phyloP scores from a whole-genome alignment of 257 asterid genomes.

The Solanum infundibuliforme region DNA sequence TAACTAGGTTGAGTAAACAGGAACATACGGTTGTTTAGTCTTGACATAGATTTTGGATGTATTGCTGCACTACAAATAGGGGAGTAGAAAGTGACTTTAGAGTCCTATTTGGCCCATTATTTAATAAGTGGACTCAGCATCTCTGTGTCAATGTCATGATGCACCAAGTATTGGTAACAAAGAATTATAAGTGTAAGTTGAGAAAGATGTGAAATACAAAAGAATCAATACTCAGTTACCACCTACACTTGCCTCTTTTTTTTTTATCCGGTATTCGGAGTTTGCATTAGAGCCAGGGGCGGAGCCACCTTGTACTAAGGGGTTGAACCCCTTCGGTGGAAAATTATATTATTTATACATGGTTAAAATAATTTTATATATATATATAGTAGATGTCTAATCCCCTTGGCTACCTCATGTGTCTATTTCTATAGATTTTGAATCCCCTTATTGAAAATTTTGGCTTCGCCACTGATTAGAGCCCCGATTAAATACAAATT shows the following conservation, averaged over 20 bases:
- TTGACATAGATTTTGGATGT: not conserved
- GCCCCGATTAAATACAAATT: no score
- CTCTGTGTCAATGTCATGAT: not conserved
- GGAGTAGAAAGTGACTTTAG: conserved; percentile 13
- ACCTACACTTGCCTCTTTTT: conserved; percentile 4
- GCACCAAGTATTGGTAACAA: not conserved
- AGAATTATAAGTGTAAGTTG: not conserved
- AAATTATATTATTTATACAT: no score
- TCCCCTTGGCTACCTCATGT: no score
- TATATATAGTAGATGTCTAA: no score
- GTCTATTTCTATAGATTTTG: no score
- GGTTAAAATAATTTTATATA: no score
- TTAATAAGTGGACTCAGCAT: conserved; percentile 23
- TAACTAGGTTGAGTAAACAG: not conserved
- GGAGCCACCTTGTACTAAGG: no score
- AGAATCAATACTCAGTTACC: conserved; percentile 18
- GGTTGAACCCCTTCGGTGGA: no score
- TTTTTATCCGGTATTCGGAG: not conserved
- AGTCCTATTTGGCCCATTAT: conserved; percentile 10
- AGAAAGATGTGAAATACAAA: not conserved
- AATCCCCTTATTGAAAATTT: no score
- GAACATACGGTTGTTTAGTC: not conserved
- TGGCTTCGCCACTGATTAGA: no score
- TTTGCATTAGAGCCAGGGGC: no score
- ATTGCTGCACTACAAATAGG: conserved; percentile 2